A percentile compares a stretch with the other conserved stretches of the same genome.
These are phyloP conservation scores for Hirschioporus abietinus DNA, from an alignment of 768 basidiomycete genomes.

Conservation along the genomic window DNA sequence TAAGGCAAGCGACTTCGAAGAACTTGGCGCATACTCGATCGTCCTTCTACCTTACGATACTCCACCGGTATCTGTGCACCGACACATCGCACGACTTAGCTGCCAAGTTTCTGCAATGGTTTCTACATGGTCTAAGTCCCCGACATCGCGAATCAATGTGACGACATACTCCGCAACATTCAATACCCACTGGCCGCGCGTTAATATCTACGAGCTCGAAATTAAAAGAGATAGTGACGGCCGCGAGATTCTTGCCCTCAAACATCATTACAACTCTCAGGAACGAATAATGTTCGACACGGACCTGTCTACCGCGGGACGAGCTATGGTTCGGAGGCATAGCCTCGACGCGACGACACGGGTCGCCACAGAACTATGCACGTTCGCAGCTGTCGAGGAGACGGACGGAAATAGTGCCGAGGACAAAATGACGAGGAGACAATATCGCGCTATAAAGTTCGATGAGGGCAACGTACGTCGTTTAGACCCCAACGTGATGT, in stretches of 20 bases:
- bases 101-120: neutral
- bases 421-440: neutral
- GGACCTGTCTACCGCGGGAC: neutral
- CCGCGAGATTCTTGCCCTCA: neutral
- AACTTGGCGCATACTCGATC: neutral
- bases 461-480: neutral
- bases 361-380: neutral
- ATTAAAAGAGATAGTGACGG: neutral
- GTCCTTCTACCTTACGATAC: neutral
- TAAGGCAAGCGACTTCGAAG: neutral
- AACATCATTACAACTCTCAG: neutral
- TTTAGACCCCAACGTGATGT: neutral
- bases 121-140: neutral
- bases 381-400: neutral
- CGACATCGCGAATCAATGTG: neutral
- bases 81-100: neutral
- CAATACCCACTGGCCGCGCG: neutral
- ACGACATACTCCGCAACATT: neutral
- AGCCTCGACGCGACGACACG: neutral
- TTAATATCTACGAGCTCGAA: neutral
- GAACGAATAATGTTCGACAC: neutral
- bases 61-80: neutral
- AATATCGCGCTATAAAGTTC: neutral
- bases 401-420: neutral
- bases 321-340: neutral